Base-by-base conservation (phyloP, 371 early-diverging fungal species). In the Zychaea mexicana region DNA sequence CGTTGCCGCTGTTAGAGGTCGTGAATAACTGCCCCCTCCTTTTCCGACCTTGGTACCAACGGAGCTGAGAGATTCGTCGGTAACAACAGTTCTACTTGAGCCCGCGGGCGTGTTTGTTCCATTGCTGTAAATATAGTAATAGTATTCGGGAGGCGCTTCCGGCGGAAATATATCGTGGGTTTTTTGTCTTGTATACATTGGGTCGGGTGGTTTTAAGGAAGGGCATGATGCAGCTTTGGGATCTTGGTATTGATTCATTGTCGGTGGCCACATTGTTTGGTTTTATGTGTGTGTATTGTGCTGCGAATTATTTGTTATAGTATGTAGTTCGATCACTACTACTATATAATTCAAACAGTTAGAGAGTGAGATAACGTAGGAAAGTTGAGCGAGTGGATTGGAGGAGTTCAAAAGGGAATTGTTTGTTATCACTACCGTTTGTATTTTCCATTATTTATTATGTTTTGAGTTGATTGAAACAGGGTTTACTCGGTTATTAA, bases 161-260 rank as follows among this genome's bases (percentile, higher is more conserved):
- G 62, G 62, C 21, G 62, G 56, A 33, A 62, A 42, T 36, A 62
- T 55, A 33, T 62, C 62, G n/a, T 53, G 46, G 27, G 62, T 27
- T 19, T 42, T 42, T 54, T 62, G 54, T 17, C 33, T 52, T n/a
- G 42, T 45, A 31, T 62, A 53, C 12, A 32, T 30, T 10, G 62
- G 36, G 36, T 62, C 56, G 8, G 56, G 56, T 22, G 39, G 46
- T 30, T 32, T 26, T 55, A 62, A 45, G 2, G 62, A 62, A n/a
- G 62, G 62, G 45, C 62, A 62, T 4, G 62, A 62, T 2, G 55
- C 26, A 17, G 62, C 32, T 32, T 26, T 49, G 6, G 61, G 39
- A 61, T 61, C 61, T 36, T 56, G 49, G 28, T 28, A 58, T 27
- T 38, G 45, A 28, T 27, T 33, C 19, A 28, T 38, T 28, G 59